Conservation (phyloP, 140 eudicot genomes). For the Senecio squalidus region DNA sequence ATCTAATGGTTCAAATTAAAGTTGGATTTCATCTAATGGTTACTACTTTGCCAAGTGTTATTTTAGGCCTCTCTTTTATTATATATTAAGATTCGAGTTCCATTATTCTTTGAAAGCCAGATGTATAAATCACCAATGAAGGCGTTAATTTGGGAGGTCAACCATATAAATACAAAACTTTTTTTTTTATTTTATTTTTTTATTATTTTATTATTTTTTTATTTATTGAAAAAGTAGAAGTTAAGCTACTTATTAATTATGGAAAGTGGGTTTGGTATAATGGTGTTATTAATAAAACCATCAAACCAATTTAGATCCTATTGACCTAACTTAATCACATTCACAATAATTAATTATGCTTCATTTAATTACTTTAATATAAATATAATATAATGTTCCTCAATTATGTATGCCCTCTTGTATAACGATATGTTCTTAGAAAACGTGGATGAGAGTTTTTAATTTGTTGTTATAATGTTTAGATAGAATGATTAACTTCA, state of each 20-base stretch:
- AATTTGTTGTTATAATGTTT: too few relatives aligned
- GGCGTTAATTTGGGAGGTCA: slow-evolving; percentile 14
- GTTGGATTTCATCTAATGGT: too few relatives aligned
- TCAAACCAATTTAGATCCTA: slow-evolving; percentile 3
- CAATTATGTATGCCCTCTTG: neutral
- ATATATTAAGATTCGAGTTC: too few relatives aligned
- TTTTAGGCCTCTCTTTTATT: too few relatives aligned
- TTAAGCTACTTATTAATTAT: slow-evolving; percentile 2
- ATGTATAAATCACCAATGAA: slow-evolving; percentile 11
- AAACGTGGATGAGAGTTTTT: too few relatives aligned
- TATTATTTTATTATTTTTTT: too few relatives aligned
- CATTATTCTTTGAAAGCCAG: neutral
- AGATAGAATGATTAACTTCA: too few relatives aligned
- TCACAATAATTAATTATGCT: neutral
- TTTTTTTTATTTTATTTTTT: neutral
- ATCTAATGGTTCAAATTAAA: too few relatives aligned
- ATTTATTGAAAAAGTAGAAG: slow-evolving; percentile 1
- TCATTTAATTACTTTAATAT: neutral
- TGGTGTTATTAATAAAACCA: slow-evolving; percentile 13
- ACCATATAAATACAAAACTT: slow-evolving; percentile 4
- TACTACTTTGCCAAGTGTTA: too few relatives aligned
- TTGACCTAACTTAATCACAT: slow-evolving; percentile 25
- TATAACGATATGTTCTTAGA: too few relatives aligned
- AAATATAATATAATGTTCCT: neutral
- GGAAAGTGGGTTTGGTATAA: slow-evolving; percentile 20